Evolutionary conservation across 352 stramenopile genomes (phyloP).

Genomic region (Pythium monospermum): DNA sequence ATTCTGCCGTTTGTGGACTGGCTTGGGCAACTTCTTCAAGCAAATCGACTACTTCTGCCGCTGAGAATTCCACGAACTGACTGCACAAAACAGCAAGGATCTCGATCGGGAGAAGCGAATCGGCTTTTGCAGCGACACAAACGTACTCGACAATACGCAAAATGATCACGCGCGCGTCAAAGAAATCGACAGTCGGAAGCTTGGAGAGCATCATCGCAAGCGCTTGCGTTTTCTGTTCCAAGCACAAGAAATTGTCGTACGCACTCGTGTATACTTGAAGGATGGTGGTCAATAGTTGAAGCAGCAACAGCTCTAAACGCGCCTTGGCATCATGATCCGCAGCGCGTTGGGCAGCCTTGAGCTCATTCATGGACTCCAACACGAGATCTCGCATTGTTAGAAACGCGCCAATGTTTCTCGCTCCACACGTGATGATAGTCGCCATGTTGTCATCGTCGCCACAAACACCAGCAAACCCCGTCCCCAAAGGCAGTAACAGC

Average conservation of each 20-base stretch:
- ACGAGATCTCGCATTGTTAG: slow-evolving; percentile 60
- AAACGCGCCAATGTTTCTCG: slow-evolving; percentile 63
- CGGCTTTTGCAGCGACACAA: slow-evolving; percentile 42
- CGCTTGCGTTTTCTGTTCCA: slow-evolving; percentile 67
- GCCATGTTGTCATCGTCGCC: slow-evolving; percentile 34
- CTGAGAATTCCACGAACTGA: slow-evolving; percentile 51
- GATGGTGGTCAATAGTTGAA: slow-evolving; percentile 61
- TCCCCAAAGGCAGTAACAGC: slow-evolving; percentile 52
- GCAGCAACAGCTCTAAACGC: slow-evolving; percentile 39
- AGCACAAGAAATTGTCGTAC: slow-evolving; percentile 63
- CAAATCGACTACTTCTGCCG: slow-evolving; percentile 23
- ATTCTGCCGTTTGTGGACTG: not conserved
- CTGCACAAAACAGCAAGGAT: slow-evolving; percentile 61
- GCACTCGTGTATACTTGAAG: slow-evolving; percentile 68
- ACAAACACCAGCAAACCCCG: slow-evolving; percentile 31
- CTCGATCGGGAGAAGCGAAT: slow-evolving; percentile 41
- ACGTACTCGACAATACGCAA: slow-evolving; percentile 77
- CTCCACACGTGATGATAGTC: slow-evolving; percentile 37
- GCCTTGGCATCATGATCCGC: not conserved
- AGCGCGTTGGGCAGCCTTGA: slow-evolving; percentile 12
- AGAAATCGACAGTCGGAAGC: slow-evolving; percentile 44
- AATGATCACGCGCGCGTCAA: slow-evolving; percentile 61
- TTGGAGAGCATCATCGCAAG: slow-evolving; percentile 66
- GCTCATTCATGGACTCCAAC: slow-evolving; percentile 37
- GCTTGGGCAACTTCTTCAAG: slow-evolving; percentile 8